phyloP scores from a whole-genome alignment of 768 basidiomycete genomes.

The Suillus subalutaceus region DNA sequence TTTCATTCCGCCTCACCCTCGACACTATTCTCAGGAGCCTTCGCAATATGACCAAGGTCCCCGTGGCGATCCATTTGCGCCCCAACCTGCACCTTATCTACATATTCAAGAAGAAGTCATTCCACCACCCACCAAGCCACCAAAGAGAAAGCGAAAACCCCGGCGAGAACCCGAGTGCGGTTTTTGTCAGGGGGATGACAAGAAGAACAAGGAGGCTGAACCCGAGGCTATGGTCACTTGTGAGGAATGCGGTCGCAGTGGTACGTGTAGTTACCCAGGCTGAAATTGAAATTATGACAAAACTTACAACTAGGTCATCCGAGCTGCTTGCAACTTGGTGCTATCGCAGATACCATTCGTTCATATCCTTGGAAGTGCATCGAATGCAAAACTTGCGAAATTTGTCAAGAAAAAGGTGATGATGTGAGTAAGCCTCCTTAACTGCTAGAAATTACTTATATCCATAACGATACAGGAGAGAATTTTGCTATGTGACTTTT shows the following conservation, averaged over 20 bases:
- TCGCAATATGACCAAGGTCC: slow-evolving; percentile 72
- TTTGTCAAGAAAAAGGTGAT: slow-evolving; percentile 83
- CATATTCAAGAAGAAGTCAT: slow-evolving; percentile 49
- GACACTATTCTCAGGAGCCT: slow-evolving; percentile 34
- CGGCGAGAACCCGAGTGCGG: slow-evolving; percentile 70
- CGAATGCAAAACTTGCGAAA: slow-evolving; percentile 91
- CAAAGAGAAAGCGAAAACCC: slow-evolving; percentile 48
- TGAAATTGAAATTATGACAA: slow-evolving; percentile 9
- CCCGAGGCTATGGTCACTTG: slow-evolving; percentile 79
- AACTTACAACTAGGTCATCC: slow-evolving; percentile 64
- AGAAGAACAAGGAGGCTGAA: slow-evolving; percentile 55
- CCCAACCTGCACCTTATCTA: slow-evolving; percentile 57
- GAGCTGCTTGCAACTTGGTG: slow-evolving; percentile 73
- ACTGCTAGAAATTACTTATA: slow-evolving; percentile 16
- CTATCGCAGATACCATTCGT: slow-evolving; percentile 61
- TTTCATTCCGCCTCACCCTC: slow-evolving; percentile 17
- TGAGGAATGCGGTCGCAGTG: slow-evolving; percentile 80
- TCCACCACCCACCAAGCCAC: slow-evolving; percentile 44
- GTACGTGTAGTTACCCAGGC: slow-evolving; percentile 43
- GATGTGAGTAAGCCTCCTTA: slow-evolving; percentile 62
- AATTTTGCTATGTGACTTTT: slow-evolving; percentile 90
- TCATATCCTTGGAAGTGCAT: slow-evolving; percentile 86
- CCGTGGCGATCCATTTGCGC: slow-evolving; percentile 84
- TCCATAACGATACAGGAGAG: slow-evolving; percentile 54
- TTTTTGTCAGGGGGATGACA: slow-evolving; percentile 73